Percentiles rank a stretch among this genome's conserved stretches.
Evolutionary conservation across 176 grass and related monocot species (phyloP).

Genomic region (Alloteropsis semialata): DNA sequence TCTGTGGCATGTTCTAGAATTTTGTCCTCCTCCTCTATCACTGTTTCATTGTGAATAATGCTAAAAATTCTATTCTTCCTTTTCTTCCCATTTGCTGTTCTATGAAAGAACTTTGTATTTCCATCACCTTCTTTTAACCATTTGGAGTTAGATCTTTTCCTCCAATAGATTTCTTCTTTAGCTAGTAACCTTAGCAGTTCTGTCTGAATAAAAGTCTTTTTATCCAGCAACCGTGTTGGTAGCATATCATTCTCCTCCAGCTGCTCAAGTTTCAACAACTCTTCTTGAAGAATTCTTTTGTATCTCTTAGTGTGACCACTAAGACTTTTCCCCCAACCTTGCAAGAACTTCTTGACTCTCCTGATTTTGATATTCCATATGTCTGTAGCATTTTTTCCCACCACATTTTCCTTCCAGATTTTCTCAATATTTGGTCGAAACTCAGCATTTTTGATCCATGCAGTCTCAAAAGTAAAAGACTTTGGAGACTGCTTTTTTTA

Average conservation of each 20-base stretch:
- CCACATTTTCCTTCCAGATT: neutral
- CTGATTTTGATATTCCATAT: neutral
- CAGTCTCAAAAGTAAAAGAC: neutral
- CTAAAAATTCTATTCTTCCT: neutral
- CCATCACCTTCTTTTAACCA: neutral
- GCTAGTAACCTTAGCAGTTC: neutral
- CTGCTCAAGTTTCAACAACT: rapidly evolving
- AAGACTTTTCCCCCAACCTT: neutral
- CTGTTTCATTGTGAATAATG: neutral
- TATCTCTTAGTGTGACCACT: too few species aligned
- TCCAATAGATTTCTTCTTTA: neutral
- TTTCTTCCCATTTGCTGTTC: neutral
- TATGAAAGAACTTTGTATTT: too few species aligned
- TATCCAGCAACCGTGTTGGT: rapidly evolving
- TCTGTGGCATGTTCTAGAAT: neutral
- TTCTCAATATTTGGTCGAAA: neutral
- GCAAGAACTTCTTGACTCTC: neutral
- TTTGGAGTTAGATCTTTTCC: neutral
- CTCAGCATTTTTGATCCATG: neutral
- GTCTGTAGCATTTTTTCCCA: neutral
- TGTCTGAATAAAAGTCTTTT: neutral
- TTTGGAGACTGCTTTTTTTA: too few species aligned
- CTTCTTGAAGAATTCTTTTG: too few species aligned
- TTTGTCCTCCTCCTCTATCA: neutral
- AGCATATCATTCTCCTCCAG: neutral